Conservation (phyloP, 2,329 filamentous ascomycete species). For the Gnomoniopsis sp. region DNA sequence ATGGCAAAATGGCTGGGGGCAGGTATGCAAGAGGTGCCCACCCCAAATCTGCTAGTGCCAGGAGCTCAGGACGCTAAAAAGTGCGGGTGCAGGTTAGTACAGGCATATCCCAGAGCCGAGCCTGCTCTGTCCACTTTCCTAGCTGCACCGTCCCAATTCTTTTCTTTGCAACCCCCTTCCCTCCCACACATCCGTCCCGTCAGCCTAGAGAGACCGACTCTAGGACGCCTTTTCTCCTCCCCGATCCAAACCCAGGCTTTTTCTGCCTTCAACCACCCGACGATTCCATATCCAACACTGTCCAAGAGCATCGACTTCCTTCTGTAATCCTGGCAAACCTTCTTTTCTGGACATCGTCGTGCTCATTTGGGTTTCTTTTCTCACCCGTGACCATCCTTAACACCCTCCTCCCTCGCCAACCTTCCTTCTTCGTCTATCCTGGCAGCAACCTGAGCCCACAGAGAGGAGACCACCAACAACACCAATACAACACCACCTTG, state of each 20-base stretch:
- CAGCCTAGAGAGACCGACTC: background rate
- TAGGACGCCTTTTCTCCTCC: background rate
- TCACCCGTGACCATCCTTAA: constrained; percentile 4
- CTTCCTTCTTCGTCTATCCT: constrained; percentile 7
- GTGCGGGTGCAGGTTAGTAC: background rate
- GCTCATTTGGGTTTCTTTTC: constrained; percentile 2
- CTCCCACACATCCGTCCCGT: background rate
- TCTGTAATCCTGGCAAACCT: constrained; percentile 13
- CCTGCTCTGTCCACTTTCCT: background rate
- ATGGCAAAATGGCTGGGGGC: background rate
- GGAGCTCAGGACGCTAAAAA: constrained; percentile 4
- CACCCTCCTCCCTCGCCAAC: background rate
- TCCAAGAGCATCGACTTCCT: constrained; percentile 8
- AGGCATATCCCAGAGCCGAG: background rate
- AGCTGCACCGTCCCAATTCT: background rate
- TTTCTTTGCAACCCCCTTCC: background rate
- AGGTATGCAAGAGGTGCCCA: constrained; percentile 1
- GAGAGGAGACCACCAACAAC: background rate
- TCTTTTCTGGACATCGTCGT: constrained; percentile 13
- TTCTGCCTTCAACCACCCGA: constrained; percentile 11
- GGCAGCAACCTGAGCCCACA: constrained; percentile 11
- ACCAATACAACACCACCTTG: no score
- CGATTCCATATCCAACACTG: constrained; percentile 2
- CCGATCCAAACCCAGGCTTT: constrained; percentile 8
- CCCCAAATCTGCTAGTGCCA: constrained; percentile 8